Evolutionary conservation across 371 early-diverging fungal species (phyloP).

Genomic region (Rhizopus arrhizus): DNA sequence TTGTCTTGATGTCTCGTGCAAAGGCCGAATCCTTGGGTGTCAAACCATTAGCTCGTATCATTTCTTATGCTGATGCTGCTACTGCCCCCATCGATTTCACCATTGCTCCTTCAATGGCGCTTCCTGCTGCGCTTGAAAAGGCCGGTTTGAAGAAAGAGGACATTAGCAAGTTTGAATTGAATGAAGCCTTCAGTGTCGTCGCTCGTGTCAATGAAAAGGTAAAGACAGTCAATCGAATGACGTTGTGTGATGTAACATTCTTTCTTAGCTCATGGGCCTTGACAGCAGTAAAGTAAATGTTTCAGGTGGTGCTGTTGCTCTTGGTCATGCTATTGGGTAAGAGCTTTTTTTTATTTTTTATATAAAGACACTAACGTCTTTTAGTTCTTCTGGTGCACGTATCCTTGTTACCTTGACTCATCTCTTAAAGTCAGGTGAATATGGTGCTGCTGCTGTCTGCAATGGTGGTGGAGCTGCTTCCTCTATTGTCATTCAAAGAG

Average conservation of each 20-base stretch:
- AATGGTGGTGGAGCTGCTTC: slow-evolving; percentile 95
- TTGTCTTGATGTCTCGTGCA: slow-evolving; percentile 85
- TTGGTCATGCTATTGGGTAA: slow-evolving; percentile 93
- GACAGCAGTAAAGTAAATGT: slow-evolving; percentile 79
- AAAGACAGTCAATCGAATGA: not conserved
- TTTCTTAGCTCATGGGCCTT: slow-evolving; percentile 66
- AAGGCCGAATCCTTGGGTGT: slow-evolving; percentile 76
- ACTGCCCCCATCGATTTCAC: slow-evolving; percentile 91
- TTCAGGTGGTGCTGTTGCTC: slow-evolving; percentile 89
- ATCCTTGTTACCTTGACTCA: slow-evolving; percentile 87
- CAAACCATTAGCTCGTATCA: slow-evolving; percentile 82
- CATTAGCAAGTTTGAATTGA: slow-evolving; percentile 85
- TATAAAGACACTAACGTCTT: slow-evolving; percentile 1
- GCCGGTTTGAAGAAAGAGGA: slow-evolving; percentile 78
- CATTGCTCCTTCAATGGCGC: slow-evolving; percentile 90
- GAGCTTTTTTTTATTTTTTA: not conserved
- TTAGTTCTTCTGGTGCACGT: slow-evolving; percentile 81
- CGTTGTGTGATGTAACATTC: not conserved
- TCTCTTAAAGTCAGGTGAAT: slow-evolving; percentile 76
- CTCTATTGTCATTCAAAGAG: slow-evolving; percentile 79
- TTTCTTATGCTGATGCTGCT: slow-evolving; percentile 81
- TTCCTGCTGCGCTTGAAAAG: slow-evolving; percentile 83
- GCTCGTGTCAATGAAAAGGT: slow-evolving; percentile 78
- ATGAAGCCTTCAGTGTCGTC: slow-evolving; percentile 96
- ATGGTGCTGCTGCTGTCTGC: slow-evolving; percentile 88